Evolutionary conservation across 345 rosid genomes (phyloP), one percentile per base, ranked within the genome.

Genomic region (Arabidopsis suecica): DNA sequence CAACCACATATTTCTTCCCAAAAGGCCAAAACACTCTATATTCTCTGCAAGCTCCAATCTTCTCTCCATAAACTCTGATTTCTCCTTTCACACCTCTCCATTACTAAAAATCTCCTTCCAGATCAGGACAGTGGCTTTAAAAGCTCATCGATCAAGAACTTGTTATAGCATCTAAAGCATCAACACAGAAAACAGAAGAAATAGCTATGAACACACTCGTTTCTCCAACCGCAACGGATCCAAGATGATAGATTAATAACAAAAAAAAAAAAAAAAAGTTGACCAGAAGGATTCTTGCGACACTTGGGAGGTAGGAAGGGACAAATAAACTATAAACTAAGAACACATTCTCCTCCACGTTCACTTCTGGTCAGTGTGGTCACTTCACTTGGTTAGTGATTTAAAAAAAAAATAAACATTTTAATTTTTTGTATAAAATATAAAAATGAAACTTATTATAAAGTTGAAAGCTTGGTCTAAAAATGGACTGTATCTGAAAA

Each of bases 401-500:
- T 28, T 0, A 28, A 28, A 20, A 57, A 33, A 33, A 2, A 68
- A 30, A 55, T 18, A 33, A 47, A n/a, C 20, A 3, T 47, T n/a
- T 45, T n/a, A n/a, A 47, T n/a, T 63, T 28, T 23, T 23, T 45
- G 9, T 47, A 0, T 45, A 13, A 41, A 3, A 11, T 13, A 44
- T 44, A 5, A 55, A 18, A 56, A 54, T 55, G 45, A 32, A 63
- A 44, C 48, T 32, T 41, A 10, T 0, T 28, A 28, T 30, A 20
- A 56, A 25, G 42, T 74, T 25, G 0, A 75, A 67, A 56, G 68
- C 68, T 75, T 75, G 4, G 36, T n/a, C 40, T 47, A 5, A 65
- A 65, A 69, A 42, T 28, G 70, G 75, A 76, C 50, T 59, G 71
- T 45, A 54, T 42, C 75, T 44, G 74, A 3, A 50, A 67, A 40